Conservation (phyloP, 352 stramenopile species). For the Pythium coloratum region DNA sequence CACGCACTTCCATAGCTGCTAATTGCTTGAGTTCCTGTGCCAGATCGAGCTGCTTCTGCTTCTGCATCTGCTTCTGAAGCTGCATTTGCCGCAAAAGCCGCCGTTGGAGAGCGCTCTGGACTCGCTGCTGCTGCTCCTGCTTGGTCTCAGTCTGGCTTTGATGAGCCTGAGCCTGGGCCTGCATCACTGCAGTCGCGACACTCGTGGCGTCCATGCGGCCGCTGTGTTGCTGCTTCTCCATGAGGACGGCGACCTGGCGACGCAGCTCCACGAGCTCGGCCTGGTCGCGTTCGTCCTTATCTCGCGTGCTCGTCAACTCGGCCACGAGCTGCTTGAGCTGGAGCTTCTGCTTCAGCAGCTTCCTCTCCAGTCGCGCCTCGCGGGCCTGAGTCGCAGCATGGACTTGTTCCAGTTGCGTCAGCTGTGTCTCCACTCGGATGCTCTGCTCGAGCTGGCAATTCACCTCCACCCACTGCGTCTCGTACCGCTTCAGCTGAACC, state of each 20-base stretch:
- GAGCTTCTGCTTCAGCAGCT: constrained; percentile 35
- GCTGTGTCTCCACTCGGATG: constrained; percentile 24
- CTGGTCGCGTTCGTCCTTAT: constrained; percentile 28
- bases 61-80: constrained; percentile 29
- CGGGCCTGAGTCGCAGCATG: constrained; percentile 14
- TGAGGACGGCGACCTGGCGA: constrained; percentile 33
- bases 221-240: constrained; percentile 31
- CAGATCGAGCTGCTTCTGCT: constrained; percentile 37
- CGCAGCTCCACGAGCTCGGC: constrained; percentile 32
- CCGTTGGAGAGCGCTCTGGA: constrained; percentile 15
- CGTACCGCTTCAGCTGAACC: constrained; percentile 8
- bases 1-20: constrained; percentile 35
- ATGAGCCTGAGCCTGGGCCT: constrained; percentile 17
- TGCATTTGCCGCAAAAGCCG: constrained; percentile 28
- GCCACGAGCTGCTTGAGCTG: constrained; percentile 29
- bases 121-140: constrained; percentile 14
- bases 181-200: constrained; percentile 21
- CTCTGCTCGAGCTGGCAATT: constrained; percentile 31
- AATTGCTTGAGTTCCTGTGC: constrained; percentile 38
- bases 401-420: constrained; percentile 21
- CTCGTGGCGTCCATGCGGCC: constrained; percentile 14
- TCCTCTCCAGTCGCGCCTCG: constrained; percentile 29
- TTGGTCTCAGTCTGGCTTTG: constrained; percentile 12
- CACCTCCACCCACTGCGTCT: constrained; percentile 21
- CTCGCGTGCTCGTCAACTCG: constrained; percentile 18